phyloP scores from a whole-genome alignment of 495 filamentous ascomycete genomes.

The Penicillium fimorum region DNA sequence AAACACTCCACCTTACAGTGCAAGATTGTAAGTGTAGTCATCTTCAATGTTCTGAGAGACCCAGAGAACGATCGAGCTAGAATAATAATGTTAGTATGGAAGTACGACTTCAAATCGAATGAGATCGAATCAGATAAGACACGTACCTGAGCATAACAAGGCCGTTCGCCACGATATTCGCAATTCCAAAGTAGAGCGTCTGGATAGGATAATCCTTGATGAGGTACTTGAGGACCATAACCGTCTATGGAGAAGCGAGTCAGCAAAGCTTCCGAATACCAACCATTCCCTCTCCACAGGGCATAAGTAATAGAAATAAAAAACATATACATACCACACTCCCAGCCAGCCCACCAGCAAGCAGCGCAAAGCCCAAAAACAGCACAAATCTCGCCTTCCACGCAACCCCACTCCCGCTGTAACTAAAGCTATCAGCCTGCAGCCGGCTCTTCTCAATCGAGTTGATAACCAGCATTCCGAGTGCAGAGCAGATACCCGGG shows the following conservation, averaged over 20 bases:
- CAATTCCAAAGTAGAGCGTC: constrained; percentile 88
- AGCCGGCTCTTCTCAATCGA: constrained; percentile 91
- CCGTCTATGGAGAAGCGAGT: constrained; percentile 46
- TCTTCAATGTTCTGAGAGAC: constrained; percentile 99
- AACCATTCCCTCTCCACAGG: neutral
- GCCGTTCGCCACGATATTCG: constrained; percentile 85
- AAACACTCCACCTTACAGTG: constrained; percentile 54
- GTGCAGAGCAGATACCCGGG: constrained; percentile 85
- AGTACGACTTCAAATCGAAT: neutral
- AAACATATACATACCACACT: constrained; percentile 56
- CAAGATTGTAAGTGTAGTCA: constrained; percentile 94
- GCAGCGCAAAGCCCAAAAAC: constrained; percentile 90
- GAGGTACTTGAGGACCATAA: constrained; percentile 89
- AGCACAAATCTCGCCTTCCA: constrained; percentile 96
- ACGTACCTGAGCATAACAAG: constrained; percentile 83
- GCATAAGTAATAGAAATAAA: neutral
- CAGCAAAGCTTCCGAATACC: constrained; percentile 7
- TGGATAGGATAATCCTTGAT: constrained; percentile 76
- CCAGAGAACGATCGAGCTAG: constrained; percentile 86
- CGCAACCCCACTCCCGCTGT: constrained; percentile 81
- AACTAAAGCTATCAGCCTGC: constrained; percentile 81
- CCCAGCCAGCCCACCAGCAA: constrained; percentile 93
- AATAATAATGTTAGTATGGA: constrained; percentile 12
- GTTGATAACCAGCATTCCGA: constrained; percentile 99
- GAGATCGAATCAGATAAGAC: neutral